phyloP scores from a whole-genome alignment of 768 basidiomycete genomes.

The Nidula microcarpa region DNA sequence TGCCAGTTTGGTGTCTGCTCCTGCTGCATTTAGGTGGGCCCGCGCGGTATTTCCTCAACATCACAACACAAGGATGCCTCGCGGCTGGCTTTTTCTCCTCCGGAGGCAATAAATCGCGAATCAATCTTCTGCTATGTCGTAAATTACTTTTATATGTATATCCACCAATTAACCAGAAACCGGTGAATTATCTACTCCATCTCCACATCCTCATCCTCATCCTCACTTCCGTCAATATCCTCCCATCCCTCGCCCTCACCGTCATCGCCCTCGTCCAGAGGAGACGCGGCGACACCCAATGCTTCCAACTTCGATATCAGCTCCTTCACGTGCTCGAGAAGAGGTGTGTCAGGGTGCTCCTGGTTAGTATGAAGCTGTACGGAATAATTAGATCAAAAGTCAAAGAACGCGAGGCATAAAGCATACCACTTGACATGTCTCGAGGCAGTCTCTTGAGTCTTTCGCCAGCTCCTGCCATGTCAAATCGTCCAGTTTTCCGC shows the following conservation, averaged over 20 bases:
- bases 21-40: neutral
- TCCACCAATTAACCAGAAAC: slow-evolving; percentile 3
- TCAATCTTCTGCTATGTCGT: neutral
- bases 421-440: slow-evolving; percentile 77
- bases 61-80: neutral
- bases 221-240: slow-evolving; percentile 57
- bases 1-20: too few relatives aligned
- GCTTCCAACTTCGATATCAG: slow-evolving; percentile 65
- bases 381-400: slow-evolving; percentile 3
- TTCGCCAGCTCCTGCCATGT: slow-evolving; percentile 77
- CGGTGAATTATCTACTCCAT: slow-evolving; percentile 38
- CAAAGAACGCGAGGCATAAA: slow-evolving; percentile 1
- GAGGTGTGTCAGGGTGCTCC: slow-evolving; percentile 69
- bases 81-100: neutral
- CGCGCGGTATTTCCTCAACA: neutral
- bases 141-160: neutral
- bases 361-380: slow-evolving; percentile 66
- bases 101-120: too few relatives aligned
- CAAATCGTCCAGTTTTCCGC: slow-evolving; percentile 46
- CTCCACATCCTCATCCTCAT: slow-evolving; percentile 53
- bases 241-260: slow-evolving; percentile 69
- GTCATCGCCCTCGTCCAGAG: slow-evolving; percentile 52
- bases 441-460: slow-evolving; percentile 77
- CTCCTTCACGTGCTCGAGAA: slow-evolving; percentile 74
- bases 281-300: slow-evolving; percentile 62